A percentile compares a stretch with the other conserved stretches of the same genome.
Evolutionary conservation across 2,329 filamentous ascomycete species (phyloP).

Genomic region (Penicillium decumbens): DNA sequence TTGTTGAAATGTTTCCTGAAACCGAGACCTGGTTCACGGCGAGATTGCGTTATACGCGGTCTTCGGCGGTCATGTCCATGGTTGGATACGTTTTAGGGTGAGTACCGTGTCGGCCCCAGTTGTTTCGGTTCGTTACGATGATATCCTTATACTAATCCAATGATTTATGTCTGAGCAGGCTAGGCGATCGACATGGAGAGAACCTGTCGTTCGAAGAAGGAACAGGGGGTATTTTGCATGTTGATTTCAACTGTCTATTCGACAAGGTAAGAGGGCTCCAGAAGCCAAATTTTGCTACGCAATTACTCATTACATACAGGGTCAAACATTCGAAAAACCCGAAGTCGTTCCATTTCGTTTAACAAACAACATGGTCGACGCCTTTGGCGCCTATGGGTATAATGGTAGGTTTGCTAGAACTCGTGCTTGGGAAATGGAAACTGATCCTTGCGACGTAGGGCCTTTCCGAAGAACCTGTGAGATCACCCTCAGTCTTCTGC

Average conservation of each 20-base stretch:
- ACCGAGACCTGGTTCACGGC: conserved; percentile 89
- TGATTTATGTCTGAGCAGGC: conserved; percentile 36
- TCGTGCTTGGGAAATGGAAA: background rate
- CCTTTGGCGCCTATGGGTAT: conserved; percentile 91
- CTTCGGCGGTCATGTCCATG: conserved; percentile 99
- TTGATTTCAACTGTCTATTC: conserved; percentile 99
- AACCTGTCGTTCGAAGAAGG: conserved; percentile 94
- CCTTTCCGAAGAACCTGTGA: conserved; percentile 90
- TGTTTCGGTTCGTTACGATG: background rate
- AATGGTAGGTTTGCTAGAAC: conserved; percentile 52
- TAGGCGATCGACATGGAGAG: conserved; percentile 94
- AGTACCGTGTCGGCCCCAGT: conserved; percentile 6
- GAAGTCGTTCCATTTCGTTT: conserved; percentile 93
- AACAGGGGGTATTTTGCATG: conserved; percentile 90
- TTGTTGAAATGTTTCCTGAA: conserved; percentile 89
- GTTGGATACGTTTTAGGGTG: conserved; percentile 83
- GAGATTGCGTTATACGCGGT: conserved; percentile 82
- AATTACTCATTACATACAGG: conserved; percentile 38
- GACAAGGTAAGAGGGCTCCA: conserved; percentile 59
- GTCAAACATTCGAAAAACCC: conserved; percentile 87
- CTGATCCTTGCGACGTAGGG: conserved; percentile 35
- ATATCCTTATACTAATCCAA: background rate
- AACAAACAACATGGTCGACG: conserved; percentile 97
- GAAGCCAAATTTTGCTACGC: background rate
- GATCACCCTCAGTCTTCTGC: conserved; percentile 74